These are phyloP conservation scores for Aurantiochytrium sp. DNA, from an alignment of 108 stramenopile genomes.

Conservation along the genomic window DNA sequence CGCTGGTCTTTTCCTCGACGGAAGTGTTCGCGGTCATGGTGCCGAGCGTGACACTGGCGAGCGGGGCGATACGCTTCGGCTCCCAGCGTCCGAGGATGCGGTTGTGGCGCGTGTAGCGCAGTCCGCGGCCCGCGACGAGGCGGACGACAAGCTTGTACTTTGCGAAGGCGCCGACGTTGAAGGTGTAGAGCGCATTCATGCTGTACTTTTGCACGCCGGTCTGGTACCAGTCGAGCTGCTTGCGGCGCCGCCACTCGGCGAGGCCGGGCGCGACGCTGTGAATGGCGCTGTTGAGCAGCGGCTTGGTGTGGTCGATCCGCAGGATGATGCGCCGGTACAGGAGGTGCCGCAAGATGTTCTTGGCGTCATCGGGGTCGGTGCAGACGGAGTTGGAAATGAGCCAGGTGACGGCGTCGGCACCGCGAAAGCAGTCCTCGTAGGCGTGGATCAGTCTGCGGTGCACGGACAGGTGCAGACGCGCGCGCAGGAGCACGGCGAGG, in stretches of 20 bases:
- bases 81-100: background rate
- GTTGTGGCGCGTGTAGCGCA: background rate
- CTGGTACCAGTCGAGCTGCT: slow-evolving; percentile 28
- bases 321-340: slow-evolving; percentile 13
- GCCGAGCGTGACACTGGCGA: slow-evolving; percentile 20
- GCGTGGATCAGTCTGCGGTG: slow-evolving; percentile 25
- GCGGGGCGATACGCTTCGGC: slow-evolving; percentile 13
- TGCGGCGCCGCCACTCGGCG: slow-evolving; percentile 13
- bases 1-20: slow-evolving; percentile 18
- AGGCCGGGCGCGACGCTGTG: background rate
- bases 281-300: slow-evolving; percentile 15
- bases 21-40: background rate
- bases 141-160: slow-evolving; percentile 16
- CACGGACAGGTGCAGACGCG: background rate
- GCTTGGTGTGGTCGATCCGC: slow-evolving; percentile 11
- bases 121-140: background rate
- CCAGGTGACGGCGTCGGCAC: background rate
- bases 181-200: slow-evolving; percentile 6
- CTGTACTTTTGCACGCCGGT: background rate
- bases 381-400: background rate
- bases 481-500: background rate
- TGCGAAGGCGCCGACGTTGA: background rate
- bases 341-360: slow-evolving; percentile 2
- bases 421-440: slow-evolving; percentile 13
- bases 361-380: background rate